Evolutionary conservation across 225 moss, liverwort and hornwort species (phyloP), one percentile per base, ranked within the genome.

Genomic region (Lunularia cruciata): DNA sequence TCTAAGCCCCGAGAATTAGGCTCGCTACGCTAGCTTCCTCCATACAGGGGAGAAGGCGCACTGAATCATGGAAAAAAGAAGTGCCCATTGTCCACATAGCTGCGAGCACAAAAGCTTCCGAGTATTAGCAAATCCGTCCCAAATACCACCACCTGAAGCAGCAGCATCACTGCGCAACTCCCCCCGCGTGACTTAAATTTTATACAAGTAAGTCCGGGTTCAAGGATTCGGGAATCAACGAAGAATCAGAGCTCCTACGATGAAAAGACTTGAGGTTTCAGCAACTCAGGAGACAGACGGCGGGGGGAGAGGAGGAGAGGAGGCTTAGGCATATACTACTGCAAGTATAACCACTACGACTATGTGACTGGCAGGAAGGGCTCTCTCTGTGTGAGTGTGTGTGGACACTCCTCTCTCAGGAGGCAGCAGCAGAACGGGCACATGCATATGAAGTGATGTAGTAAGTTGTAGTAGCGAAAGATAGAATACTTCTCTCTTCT

Each of bases 31-130:
- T 61, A 61, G 61, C 61, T 39, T n/a, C n/a, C n/a, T n/a, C n/a
- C n/a, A n/a, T n/a, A n/a, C n/a, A 25, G 6, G 53, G 36, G 67
- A 49, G 37, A 16, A 52, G 36, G 52, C 51, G 67, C 53, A 54
- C 4, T 39, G 20, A 38, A 20, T 35, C 18, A 36, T 33, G 53
- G 3, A 54, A 53, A 54, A 16, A 38, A 36, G 57, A 15, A 47
- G 37, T 37, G 55, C 14, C 45, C 45, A 45, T 52, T 38, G 33
- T 60, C 15, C 46, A 61, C 39, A 38, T 36, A 60, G 37, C 23
- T 25, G 39, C 36, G 18, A 20, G 60, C 13, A 39, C 13, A 13
- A 40, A 60, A 7, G 36, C 23, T 43, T 38, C 23, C 25, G 10
- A 40, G 26, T 19, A n/a, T n/a, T n/a, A 25, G 39, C 22, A 38